These are phyloP conservation scores for Triticum monococcum DNA, from an alignment of 176 grass and related monocot genomes.

Conservation along the genomic window DNA sequence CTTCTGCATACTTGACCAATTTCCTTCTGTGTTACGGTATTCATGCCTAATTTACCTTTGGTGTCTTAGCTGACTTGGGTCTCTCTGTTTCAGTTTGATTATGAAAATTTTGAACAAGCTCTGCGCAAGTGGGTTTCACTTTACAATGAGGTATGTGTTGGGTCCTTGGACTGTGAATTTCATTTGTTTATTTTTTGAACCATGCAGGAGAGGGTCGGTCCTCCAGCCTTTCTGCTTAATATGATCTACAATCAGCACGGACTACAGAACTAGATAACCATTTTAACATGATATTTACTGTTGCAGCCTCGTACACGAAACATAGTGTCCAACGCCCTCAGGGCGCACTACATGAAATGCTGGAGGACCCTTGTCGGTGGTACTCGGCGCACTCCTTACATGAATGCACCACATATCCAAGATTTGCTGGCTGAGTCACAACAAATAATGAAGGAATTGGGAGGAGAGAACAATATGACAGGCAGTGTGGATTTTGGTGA, in stretches of 20 bases:
- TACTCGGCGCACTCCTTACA: neutral
- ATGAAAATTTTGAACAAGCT: conserved; percentile 52
- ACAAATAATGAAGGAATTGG: conserved; percentile 19
- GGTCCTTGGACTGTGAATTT: neutral
- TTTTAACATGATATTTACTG: conserved; percentile 4
- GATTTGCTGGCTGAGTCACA: neutral
- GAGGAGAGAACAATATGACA: neutral
- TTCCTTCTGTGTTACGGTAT: neutral
- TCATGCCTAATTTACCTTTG: neutral
- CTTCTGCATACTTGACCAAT: neutral
- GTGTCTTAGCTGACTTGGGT: neutral
- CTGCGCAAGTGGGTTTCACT: conserved; percentile 68
- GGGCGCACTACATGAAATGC: neutral
- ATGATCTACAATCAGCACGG: neutral
- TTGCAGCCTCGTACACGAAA: neutral
- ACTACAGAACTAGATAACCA: neutral
- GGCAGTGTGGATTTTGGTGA: neutral
- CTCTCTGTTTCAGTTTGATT: conserved; percentile 46
- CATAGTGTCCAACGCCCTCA: neutral
- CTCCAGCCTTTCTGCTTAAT: neutral
- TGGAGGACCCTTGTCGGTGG: neutral
- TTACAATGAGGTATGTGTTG: conserved; percentile 63
- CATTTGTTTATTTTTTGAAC: neutral
- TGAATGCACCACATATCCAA: neutral
- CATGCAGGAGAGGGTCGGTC: neutral